Conservation (phyloP, 495 filamentous ascomycete genomes). For the Talaromyces thailandensis region DNA sequence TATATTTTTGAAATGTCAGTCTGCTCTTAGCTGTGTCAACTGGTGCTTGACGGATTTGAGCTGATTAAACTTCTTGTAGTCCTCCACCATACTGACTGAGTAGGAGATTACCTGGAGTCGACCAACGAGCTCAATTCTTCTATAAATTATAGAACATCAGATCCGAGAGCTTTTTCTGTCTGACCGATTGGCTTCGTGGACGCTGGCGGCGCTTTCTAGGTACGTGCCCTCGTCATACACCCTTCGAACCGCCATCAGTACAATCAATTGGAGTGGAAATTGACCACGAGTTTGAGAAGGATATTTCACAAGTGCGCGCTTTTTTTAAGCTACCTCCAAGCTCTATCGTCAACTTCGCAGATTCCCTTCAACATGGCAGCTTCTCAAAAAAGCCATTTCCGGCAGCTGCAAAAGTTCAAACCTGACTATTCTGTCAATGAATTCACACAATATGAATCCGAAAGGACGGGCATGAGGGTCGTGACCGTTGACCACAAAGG, state of each 20-base stretch:
- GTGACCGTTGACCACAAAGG: conserved; percentile 86
- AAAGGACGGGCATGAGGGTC: conserved; percentile 86
- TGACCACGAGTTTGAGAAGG: not conserved
- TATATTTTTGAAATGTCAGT: not conserved
- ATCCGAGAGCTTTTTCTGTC: not conserved
- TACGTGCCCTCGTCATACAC: not conserved
- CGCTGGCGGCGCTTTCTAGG: not conserved
- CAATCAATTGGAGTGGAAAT: not conserved
- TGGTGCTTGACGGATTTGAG: not conserved
- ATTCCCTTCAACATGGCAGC: conserved; percentile 25
- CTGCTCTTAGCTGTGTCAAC: not conserved
- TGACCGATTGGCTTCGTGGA: not conserved
- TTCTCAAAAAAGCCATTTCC: conserved; percentile 51
- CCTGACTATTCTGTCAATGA: conserved; percentile 78
- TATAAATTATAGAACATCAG: not conserved
- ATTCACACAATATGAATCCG: conserved; percentile 81
- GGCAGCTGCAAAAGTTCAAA: conserved; percentile 72
- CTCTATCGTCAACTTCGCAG: not conserved
- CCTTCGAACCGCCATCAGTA: not conserved
- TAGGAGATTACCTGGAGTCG: not conserved
- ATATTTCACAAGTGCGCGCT: not conserved
- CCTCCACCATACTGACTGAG: not conserved
- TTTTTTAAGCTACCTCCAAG: not conserved
- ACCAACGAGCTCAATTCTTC: not conserved
- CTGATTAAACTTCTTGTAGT: not conserved